Evolutionary conservation across 2,329 filamentous ascomycete genomes (phyloP).

Genomic region (Fusarium sp.): DNA sequence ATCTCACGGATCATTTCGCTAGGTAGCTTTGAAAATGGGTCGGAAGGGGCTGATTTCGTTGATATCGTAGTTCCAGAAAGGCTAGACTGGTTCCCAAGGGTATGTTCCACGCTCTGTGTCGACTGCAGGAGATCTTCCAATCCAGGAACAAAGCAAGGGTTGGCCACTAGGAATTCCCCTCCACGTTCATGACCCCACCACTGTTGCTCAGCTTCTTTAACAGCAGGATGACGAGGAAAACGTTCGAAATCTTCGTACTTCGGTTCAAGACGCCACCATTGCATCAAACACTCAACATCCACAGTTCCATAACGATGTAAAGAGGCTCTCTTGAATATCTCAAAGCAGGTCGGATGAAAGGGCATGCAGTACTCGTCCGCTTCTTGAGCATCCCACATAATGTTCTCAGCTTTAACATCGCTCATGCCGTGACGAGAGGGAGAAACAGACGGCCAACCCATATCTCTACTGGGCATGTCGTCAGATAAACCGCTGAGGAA

Average conservation of each 20-base stretch:
- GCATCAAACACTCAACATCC: conserved; percentile 29
- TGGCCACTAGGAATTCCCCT: conserved; percentile 33
- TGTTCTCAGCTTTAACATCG: background rate
- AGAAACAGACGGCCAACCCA: background rate
- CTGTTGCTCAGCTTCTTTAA: background rate
- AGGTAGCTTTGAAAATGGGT: conserved; percentile 15
- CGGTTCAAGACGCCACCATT: conserved; percentile 21
- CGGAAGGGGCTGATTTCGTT: rapidly evolving
- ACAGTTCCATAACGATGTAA: conserved; percentile 18
- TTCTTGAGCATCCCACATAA: background rate
- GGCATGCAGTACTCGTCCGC: conserved; percentile 26
- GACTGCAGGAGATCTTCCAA: conserved; percentile 4
- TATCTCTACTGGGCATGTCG: conserved; percentile 19
- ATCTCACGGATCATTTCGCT: conserved; percentile 21
- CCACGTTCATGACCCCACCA: conserved; percentile 24
- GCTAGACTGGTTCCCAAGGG: background rate
- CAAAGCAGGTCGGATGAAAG: conserved; percentile 45
- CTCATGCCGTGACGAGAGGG: conserved; percentile 18
- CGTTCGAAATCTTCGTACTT: background rate
- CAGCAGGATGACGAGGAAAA: conserved; percentile 18
- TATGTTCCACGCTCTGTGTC: background rate
- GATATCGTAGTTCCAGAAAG: rapidly evolving
- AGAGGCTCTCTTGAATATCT: conserved; percentile 43
- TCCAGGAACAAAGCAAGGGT: conserved; percentile 31
- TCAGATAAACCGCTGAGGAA: conserved; percentile 36